Evolutionary conservation across 768 basidiomycete species (phyloP), one percentile per base, ranked within the genome.

Genomic region (Chiua virens): DNA sequence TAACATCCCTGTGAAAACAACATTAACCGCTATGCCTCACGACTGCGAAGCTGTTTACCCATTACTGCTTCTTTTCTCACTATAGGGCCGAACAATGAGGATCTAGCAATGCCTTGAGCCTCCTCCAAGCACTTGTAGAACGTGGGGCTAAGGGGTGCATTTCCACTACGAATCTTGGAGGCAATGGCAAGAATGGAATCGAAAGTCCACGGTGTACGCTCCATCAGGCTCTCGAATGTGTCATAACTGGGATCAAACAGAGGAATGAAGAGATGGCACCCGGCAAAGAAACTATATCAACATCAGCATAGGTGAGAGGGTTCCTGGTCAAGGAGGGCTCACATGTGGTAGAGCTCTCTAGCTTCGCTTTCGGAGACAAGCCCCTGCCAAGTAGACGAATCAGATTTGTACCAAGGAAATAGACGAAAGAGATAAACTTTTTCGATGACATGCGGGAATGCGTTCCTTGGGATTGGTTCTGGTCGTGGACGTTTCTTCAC

Each of bases 221-320:
- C 92, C 77, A 87, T 87, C 60, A 95, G 78, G 58, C 85, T 85
- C 67, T 96, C 94, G 73, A 90, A 95, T 15, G 91, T 92, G 76
- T 98, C 95, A 72, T 93, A 96, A 52, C 77, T 74, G 28, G 91
- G 89, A 72, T 97, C 93, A 75, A 95, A 97, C 55, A 97, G 78
- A 42, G 95, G 94, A 58, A 97, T 92, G 77, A 97, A 98, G 67
- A 94, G 80, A 75, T 97, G 90, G 73, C 93, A 97, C 43, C 94
- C 94, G 51, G 89, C 86, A 75, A 96, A 96, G 78, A 96, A 98
- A 64, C 91, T 93, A 75, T 10, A 54, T 23, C 53, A 25, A 30
- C 42, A 40, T 61, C 17, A 53, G 39, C 30, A 43, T 15, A 10
- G 45, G 37, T 17, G 14, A 55, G 14, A 37, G 32, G 35, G n/a